Base-by-base conservation (phyloP, 108 stramenopile species). In the Thalassiosira profunda region DNA sequence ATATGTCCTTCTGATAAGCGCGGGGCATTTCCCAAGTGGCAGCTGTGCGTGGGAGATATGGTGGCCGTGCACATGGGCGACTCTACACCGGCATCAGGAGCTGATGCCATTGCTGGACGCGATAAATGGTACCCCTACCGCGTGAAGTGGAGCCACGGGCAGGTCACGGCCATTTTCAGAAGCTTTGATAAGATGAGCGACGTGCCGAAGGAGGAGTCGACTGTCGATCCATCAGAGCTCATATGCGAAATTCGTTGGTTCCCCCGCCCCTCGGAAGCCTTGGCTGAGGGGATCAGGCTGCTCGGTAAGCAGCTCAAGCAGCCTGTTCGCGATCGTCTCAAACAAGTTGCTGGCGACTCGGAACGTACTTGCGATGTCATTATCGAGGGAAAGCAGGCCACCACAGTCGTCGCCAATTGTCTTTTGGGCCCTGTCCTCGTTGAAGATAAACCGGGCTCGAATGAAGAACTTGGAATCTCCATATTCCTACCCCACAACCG, bases 101-200 rank as follows among this genome's bases (percentile, higher is more conserved):
- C 24, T n/a, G 63, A 52, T 55, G 4, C 25, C n/a, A 58, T 58
- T 58, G 4, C 5, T 38, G 29, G 58, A 35, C 18, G 56, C 6
- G 29, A 44, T 30, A 21, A 25, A 37, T 64, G 56, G 51, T 82
- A 63, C 61, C 80, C 80, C 4, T 82, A 64, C 33, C 29, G 24
- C 37, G 40, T 31, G 24, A 59, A 59, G 26, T 76, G 75, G 75
- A 63, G 26, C 10, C 33, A 35, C 29, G 67, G 34, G 4, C 75
- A 76, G 60, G 48, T 76, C 17, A 41, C 53, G 17, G 59, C 75
- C 1, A 70, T 76, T 21, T 70, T 46, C 36, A 54, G 44, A 31
- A 18, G 35, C 24, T 29, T 26, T 28, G 38, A 28, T 14, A 36
- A 4, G 5, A 12, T 9, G 18, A 7, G 5, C 20, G 67, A 6